These are phyloP conservation scores for Pluteus cervinus DNA, from an alignment of 768 basidiomycete species.

Conservation along the genomic window DNA sequence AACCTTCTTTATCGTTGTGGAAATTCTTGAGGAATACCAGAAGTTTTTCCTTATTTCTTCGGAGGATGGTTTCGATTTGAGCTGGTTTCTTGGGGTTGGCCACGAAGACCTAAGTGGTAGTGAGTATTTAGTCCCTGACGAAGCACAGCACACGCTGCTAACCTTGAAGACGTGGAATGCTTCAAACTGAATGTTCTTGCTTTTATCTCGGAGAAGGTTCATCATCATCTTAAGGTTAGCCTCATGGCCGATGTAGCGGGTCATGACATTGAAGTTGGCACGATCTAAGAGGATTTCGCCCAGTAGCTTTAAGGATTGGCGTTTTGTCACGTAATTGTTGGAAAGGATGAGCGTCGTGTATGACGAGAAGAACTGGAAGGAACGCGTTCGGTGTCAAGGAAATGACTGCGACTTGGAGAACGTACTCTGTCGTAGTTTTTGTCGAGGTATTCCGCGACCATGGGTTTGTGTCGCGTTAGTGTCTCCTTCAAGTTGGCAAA, in stretches of 20 bases:
- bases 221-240: slow-evolving; percentile 99
- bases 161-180: slow-evolving; percentile 99
- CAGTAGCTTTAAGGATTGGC: slow-evolving; percentile 95
- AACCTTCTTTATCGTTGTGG: slow-evolving; percentile 97
- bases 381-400: slow-evolving; percentile 7
- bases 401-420: slow-evolving; percentile 7
- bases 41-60: slow-evolving; percentile 92
- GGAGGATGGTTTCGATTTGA: slow-evolving; percentile 85
- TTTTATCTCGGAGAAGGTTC: slow-evolving; percentile 96
- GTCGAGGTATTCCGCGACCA: slow-evolving; percentile 96
- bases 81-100: slow-evolving; percentile 99
- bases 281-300: slow-evolving; percentile 98
- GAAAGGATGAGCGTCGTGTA: slow-evolving; percentile 92
- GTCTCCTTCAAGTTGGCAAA: slow-evolving; percentile 98
- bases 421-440: slow-evolving; percentile 91
- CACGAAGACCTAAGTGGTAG: slow-evolving; percentile 72
- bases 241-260: slow-evolving; percentile 91
- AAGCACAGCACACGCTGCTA: slow-evolving; percentile 12
- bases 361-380: slow-evolving; percentile 83
- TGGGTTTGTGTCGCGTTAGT: slow-evolving; percentile 92
- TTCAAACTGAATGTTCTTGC: slow-evolving; percentile 99
- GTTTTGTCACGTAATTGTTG: slow-evolving; percentile 97
- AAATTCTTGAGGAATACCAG: slow-evolving; percentile 85
- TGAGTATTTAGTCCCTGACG: neutral
- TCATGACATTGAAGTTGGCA: slow-evolving; percentile 99